Evolutionary conservation across 352 stramenopile species (phyloP), one percentile per base, ranked within the genome.

Genomic region (Saprolegnia parasitica): DNA sequence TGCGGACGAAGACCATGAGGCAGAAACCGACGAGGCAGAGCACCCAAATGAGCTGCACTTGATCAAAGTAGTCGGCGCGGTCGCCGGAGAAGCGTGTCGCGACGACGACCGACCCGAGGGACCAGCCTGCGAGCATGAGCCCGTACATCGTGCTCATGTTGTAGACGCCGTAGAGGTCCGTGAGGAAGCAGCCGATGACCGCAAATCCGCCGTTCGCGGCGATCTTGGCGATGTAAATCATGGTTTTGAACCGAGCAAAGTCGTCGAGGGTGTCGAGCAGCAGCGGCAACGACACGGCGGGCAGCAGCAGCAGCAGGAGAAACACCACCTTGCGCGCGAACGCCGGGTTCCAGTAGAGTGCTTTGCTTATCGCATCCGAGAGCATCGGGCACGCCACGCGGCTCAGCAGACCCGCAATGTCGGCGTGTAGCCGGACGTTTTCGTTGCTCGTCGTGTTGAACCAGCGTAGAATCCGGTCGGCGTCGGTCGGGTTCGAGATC

Each of bases 141-240:
- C 63, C 63, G 37, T 70, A 70, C 63, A 70, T 70, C 5, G 63
- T 68, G 29, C 71, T 68, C 20, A 66, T 65, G 58, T 75, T 65
- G 35, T 75, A 74, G 4, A 71, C 63, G 23, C 71, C 71, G 67
- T 73, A 75, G 50, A 74, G 37, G 63, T 75, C 71, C 5, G 71
- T 64, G 35, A 75, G 21, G n/a, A 74, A 66, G 13, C 24, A 40
- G 1, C 42, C 42, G 6, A 61, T 62, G 63, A 70, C 15, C 1
- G 39, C 32, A 47, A 70, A 70, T 1, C 45, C 63, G 45, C 63
- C 63, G 23, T 46, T 29, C 11, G 26, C 16, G 0, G 21, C 49
- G 37, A 62, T 55, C 32, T 29, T 39, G 6, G 45, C 6, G 21
- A 61, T 23, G 46, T 70, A 70, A 11, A 29, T 24, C 6, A 52